Evolutionary conservation across 495 filamentous ascomycete species (phyloP).

Genomic region (Aspergillus coremiiformis): DNA sequence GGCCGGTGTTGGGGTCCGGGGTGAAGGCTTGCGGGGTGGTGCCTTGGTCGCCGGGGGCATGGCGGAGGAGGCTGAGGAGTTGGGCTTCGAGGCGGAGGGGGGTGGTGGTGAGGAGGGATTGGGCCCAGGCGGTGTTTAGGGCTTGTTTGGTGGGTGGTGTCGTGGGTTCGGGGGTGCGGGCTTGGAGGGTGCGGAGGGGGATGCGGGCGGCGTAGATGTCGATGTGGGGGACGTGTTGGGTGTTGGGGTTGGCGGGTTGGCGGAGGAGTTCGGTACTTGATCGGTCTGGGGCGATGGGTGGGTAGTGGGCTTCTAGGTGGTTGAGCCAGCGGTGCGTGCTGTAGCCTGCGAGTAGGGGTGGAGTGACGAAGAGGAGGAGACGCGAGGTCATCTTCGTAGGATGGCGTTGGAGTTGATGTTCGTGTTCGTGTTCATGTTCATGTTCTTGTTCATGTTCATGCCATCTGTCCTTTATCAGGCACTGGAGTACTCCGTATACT

Average conservation of each 20-base stretch:
- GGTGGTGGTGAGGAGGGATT: constrained; percentile 14
- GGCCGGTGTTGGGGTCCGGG: neutral
- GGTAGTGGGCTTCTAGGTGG: constrained; percentile 27
- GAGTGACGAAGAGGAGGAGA: constrained; percentile 9
- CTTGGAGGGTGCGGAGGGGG: constrained; percentile 13
- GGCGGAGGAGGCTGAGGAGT: constrained; percentile 15
- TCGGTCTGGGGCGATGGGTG: constrained; percentile 9
- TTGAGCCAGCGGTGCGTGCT: constrained; percentile 19
- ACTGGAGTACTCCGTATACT: too few species aligned
- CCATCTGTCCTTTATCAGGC: too few species aligned
- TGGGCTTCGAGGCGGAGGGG: constrained; percentile 19
- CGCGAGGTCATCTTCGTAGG: too few species aligned
- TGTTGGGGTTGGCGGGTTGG: constrained; percentile 10
- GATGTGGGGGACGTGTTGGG: constrained; percentile 22
- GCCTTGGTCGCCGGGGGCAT: constrained; percentile 18
- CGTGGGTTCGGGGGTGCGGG: neutral
- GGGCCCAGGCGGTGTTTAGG: constrained; percentile 25
- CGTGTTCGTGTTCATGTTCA: too few species aligned
- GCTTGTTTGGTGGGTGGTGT: neutral
- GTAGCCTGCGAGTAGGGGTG: constrained; percentile 15
- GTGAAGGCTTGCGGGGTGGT: constrained; percentile 10
- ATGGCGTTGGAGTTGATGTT: too few species aligned
- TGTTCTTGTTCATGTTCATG: too few species aligned
- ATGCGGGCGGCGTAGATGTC: constrained; percentile 28
- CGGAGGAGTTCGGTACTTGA: constrained; percentile 16